Conservation (phyloP, 1,284 basidiomycete genomes). For the Sporisorium graminicola region DNA sequence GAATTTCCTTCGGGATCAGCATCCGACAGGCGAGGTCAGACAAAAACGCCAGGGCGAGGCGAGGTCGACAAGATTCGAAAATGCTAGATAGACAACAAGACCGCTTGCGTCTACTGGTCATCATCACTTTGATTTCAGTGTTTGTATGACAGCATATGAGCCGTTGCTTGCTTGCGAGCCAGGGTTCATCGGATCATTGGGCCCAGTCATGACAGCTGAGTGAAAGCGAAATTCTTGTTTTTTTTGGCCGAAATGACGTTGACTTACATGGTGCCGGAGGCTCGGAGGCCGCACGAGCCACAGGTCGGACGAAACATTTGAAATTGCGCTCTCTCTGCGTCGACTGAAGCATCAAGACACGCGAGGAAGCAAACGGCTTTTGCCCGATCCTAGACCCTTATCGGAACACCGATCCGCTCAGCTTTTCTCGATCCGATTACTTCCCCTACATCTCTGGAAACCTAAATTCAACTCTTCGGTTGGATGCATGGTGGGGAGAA, state of each 20-base stretch:
- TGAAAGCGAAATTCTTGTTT: no score
- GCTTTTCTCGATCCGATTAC: no score
- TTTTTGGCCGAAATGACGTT: not conserved
- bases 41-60: not conserved
- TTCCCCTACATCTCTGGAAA: no score
- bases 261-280: not conserved
- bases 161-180: no score
- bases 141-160: not conserved
- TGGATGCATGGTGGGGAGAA: no score
- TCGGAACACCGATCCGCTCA: not conserved
- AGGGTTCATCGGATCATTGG: no score
- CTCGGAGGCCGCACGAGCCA: conserved; percentile 1
- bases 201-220: not conserved
- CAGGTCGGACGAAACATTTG: no score
- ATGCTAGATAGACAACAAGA: not conserved
- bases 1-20: not conserved
- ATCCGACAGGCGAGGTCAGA: not conserved
- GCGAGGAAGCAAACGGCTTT: no score
- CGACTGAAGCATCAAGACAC: not conserved
- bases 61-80: no score
- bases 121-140: not conserved
- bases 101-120: not conserved
- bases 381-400: no score
- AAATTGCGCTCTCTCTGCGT: not conserved
- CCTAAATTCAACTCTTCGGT: no score